Base-by-base conservation (phyloP, 129 eudicot genomes). In the Cynara cardunculus region DNA sequence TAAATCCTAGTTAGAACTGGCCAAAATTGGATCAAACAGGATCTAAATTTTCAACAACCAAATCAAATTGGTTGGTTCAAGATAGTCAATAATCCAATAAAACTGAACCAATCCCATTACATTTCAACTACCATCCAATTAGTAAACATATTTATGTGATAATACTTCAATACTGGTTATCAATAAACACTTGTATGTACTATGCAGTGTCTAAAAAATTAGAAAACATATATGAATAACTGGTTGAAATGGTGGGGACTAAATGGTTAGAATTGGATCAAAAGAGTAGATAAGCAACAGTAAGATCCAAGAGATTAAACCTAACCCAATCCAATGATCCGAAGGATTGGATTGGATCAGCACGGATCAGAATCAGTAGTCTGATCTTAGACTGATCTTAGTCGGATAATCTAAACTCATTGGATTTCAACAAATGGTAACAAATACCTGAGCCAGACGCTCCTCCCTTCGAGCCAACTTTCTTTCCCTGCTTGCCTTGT, bases 401-500 rank as follows among this genome's bases (percentile, higher is more conserved):
- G n/a, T n/a, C 13, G 49, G 49, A 39, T 39, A 39, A 39, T 22
- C 62, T 53, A 53, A 53, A 53, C 4, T 2, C 0, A 56, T 5
- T 56, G 0, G 10, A 56, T 56, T 56, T 56, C 65, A 56, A 56
- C 21, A 2, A 56, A 53, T 53, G 64, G n/a, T 10, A n/a, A 56
- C 2, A 56, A 18, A 21, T 83, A 89, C 92, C 90, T 78, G 91
- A 49, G 93, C 93, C 18, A 89, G 32, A 31, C 93, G 89, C 76
- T 89, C 93, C 44, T 89, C 93, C 82, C 93, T 87, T 46, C 90
- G 80, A 0, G 93, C 93, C 84, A 65, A 28, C 79, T 89, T 89
- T 41, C 93, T 84, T 61, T 86, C 91, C 80, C 89, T 66, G 74
- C 90, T 88, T 16, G 91, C 91, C 87, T 90, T 90, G 82, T 90